A percentile compares a stretch with the other conserved stretches of the same genome.
phyloP scores from a whole-genome alignment of 768 basidiomycete species.

The Leccinum barrowsii region DNA sequence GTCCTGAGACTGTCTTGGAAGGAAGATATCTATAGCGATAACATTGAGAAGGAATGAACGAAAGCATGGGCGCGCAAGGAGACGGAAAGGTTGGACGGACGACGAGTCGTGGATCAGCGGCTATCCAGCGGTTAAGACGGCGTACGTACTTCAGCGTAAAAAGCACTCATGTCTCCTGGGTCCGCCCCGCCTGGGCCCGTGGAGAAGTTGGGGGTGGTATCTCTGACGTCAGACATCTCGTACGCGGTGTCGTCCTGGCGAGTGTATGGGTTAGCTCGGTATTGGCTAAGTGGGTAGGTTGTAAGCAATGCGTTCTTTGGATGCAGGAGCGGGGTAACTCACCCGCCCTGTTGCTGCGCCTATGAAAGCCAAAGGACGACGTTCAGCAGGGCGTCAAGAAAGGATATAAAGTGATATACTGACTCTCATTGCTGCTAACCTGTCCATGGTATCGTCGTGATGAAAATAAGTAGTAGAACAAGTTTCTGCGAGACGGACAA shows the following conservation, averaged over 20 bases:
- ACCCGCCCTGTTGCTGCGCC: constrained; percentile 68
- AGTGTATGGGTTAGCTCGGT: constrained; percentile 59
- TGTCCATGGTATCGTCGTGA: constrained; percentile 72
- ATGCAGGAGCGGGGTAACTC: constrained; percentile 26
- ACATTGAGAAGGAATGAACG: not conserved
- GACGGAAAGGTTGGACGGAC: not conserved
- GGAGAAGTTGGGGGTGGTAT: constrained; percentile 51
- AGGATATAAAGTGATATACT: constrained; percentile 17
- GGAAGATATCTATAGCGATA: constrained; percentile 56
- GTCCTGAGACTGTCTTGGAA: constrained; percentile 67
- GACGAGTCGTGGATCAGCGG: not conserved
- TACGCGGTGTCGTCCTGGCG: constrained; percentile 59
- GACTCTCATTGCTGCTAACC: constrained; percentile 85
- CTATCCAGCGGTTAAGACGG: not conserved
- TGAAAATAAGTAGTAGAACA: constrained; percentile 41
- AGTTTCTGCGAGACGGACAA: not conserved
- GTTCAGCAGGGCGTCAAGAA: constrained; percentile 5
- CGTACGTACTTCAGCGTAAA: constrained; percentile 68
- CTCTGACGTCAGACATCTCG: constrained; percentile 69
- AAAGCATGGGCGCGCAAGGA: not conserved
- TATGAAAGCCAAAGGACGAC: constrained; percentile 19
- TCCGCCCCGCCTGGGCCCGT: constrained; percentile 36
- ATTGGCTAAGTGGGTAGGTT: constrained; percentile 17
- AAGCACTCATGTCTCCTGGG: constrained; percentile 60
- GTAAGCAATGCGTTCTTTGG: not conserved